These are phyloP conservation scores for Tolypocladium nubicola DNA, from an alignment of 2,329 filamentous ascomycete genomes.

Conservation along the genomic window DNA sequence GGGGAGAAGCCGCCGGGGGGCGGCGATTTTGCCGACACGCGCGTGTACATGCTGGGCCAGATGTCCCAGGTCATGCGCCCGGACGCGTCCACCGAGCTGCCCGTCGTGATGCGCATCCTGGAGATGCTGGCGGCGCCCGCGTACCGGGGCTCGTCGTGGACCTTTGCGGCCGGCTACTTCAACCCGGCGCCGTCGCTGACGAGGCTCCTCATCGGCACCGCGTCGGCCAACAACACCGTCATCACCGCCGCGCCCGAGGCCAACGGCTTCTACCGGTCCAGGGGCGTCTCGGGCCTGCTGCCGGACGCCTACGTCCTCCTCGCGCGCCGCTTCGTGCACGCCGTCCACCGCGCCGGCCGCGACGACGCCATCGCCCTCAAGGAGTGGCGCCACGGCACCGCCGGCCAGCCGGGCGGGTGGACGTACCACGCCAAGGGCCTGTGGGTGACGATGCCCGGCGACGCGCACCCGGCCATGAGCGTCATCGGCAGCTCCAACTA, in stretches of 20 bases:
- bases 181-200: constrained; percentile 86
- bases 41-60: constrained; percentile 78
- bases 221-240: constrained; percentile 62
- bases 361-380: constrained; percentile 58
- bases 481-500: constrained; percentile 92
- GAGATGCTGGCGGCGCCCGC: constrained; percentile 51
- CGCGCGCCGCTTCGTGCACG: constrained; percentile 67
- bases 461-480: constrained; percentile 61
- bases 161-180: constrained; percentile 96
- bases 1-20: constrained; percentile 1
- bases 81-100: constrained; percentile 80
- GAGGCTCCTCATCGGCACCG: constrained; percentile 64
- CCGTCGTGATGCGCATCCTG: constrained; percentile 66
- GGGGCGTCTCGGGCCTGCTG: constrained; percentile 79
- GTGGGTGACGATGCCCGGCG: constrained; percentile 68
- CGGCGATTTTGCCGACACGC: constrained; percentile 43
- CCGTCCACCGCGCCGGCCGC: constrained; percentile 32
- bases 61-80: constrained; percentile 74
- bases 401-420: constrained; percentile 77
- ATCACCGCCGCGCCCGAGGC: constrained; percentile 88
- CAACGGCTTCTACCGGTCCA: constrained; percentile 88
- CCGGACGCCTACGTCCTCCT: constrained; percentile 89
- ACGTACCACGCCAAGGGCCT: constrained; percentile 97
- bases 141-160: constrained; percentile 70
- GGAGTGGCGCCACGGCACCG: constrained; percentile 79